Evolutionary conservation across 1,284 basidiomycete genomes (phyloP).

Genomic region (Agroathelia rolfsii): DNA sequence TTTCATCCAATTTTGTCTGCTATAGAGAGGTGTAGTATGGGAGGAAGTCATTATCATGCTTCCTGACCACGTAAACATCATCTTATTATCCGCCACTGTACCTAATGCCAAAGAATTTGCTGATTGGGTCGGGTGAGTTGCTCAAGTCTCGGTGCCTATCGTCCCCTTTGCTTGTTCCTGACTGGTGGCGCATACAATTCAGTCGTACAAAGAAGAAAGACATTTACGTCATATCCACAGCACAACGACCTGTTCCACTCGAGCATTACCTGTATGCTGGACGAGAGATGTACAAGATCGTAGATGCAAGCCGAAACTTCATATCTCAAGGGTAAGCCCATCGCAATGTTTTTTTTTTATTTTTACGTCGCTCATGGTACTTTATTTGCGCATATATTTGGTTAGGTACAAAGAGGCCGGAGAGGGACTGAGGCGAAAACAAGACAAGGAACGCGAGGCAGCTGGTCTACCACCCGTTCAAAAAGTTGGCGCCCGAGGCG

Average conservation of each 20-base stretch:
- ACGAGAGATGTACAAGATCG: slow-evolving; percentile 86
- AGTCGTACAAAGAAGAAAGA: slow-evolving; percentile 99
- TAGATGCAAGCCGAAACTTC: slow-evolving; percentile 79
- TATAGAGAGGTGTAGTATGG: slow-evolving; percentile 99
- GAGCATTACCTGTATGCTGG: slow-evolving; percentile 97
- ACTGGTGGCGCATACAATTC: too few species aligned
- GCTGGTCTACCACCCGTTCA: slow-evolving; percentile 81
- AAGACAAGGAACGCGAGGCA: slow-evolving; percentile 95
- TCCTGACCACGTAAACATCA: slow-evolving; percentile 94
- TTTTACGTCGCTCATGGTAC: slow-evolving; percentile 8
- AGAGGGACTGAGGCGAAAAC: slow-evolving; percentile 85
- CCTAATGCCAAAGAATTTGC: slow-evolving; percentile 99
- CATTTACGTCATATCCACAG: slow-evolving; percentile 97
- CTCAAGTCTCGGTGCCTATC: slow-evolving; percentile 4
- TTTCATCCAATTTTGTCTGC: slow-evolving; percentile 7
- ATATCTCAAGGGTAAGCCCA: slow-evolving; percentile 54
- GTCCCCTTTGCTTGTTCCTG: slow-evolving; percentile 3
- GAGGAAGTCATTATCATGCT: slow-evolving; percentile 99
- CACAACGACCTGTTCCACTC: slow-evolving; percentile 92
- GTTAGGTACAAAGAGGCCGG: slow-evolving; percentile 80
- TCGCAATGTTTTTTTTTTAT: slow-evolving; percentile 4
- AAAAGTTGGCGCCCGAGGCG: slow-evolving; percentile 71
- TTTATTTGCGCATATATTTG: slow-evolving; percentile 2
- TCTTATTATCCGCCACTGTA: slow-evolving; percentile 94
- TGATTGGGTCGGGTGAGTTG: slow-evolving; percentile 89